A percentile compares a stretch with the other conserved stretches of the same genome.
Conservation (phyloP, 208 protist species). For the Balamuthia mandrillaris region DNA sequence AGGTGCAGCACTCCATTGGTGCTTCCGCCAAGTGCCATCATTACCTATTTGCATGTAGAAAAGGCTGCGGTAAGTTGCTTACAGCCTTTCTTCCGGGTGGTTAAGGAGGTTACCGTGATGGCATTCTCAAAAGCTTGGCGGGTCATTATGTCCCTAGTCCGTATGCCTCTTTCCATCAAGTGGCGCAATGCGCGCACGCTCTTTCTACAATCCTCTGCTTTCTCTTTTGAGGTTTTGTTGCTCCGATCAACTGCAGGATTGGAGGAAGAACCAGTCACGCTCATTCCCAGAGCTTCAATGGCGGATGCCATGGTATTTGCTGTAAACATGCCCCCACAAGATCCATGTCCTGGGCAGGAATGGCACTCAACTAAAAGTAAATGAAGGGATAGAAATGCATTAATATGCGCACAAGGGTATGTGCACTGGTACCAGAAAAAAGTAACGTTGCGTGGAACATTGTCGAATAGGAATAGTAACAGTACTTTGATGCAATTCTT, state of each 20-base stretch:
- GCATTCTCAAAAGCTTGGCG: slow-evolving; percentile 47
- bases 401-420: too few relatives aligned
- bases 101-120: too few relatives aligned
- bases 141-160: not conserved
- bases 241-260: not conserved
- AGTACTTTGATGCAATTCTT: too few relatives aligned
- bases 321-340: slow-evolving; percentile 55
- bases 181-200: not conserved
- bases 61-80: too few relatives aligned
- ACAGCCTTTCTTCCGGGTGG: too few relatives aligned
- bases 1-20: slow-evolving; percentile 62
- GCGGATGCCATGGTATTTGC: slow-evolving; percentile 48
- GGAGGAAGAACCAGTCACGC: not conserved
- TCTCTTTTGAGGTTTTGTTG: not conserved
- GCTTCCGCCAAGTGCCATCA: not conserved
- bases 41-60: too few relatives aligned
- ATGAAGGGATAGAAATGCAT: too few relatives aligned
- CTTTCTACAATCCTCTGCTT: not conserved
- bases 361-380: too few relatives aligned
- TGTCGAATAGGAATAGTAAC: too few relatives aligned
- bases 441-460: too few relatives aligned
- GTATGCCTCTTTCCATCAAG: not conserved
- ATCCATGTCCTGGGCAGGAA: slow-evolving; percentile 36
- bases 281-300: slow-evolving; percentile 16
- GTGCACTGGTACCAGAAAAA: too few relatives aligned